These are phyloP conservation scores for Nephelium lappaceum DNA, from an alignment of 345 rosid genomes.

Conservation along the genomic window DNA sequence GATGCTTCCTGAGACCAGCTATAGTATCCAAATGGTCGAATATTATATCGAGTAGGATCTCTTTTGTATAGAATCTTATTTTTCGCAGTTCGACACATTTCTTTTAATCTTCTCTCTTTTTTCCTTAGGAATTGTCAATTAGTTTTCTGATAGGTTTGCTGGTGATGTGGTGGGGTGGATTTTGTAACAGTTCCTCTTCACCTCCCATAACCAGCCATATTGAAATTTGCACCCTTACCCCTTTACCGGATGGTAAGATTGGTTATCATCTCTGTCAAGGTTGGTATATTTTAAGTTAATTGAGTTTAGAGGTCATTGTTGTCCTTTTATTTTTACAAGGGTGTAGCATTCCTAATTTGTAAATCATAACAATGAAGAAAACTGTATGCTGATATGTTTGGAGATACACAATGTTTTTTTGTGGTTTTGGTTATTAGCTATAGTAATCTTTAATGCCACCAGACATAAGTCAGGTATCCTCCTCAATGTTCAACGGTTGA, in stretches of 20 bases:
- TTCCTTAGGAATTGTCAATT: background rate
- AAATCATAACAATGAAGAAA: background rate
- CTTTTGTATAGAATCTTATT: constrained; percentile 14
- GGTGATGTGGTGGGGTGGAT: constrained; percentile 44
- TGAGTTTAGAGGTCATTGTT: no score
- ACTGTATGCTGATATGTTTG: background rate
- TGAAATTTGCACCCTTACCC: constrained; percentile 30
- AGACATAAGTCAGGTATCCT: constrained; percentile 70
- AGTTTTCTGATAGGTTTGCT: constrained; percentile 4
- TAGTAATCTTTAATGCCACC: constrained; percentile 21
- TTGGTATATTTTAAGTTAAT: constrained; percentile 21
- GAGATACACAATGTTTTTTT: no score
- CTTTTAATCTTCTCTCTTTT: background rate
- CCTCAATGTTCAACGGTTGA: constrained; percentile 43
- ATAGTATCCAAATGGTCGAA: constrained; percentile 21
- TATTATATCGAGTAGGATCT: constrained; percentile 29
- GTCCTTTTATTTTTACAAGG: background rate
- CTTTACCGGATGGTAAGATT: constrained; percentile 27
- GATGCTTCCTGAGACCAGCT: constrained; percentile 33
- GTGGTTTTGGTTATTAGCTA: background rate
- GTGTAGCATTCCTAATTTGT: background rate
- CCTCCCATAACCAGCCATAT: constrained; percentile 45
- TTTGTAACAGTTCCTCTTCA: constrained; percentile 25
- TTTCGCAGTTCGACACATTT: constrained; percentile 29
- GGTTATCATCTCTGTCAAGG: constrained; percentile 44